Evolutionary conservation across 257 asterid genomes (phyloP).

Genomic region (Petunia axillaris): DNA sequence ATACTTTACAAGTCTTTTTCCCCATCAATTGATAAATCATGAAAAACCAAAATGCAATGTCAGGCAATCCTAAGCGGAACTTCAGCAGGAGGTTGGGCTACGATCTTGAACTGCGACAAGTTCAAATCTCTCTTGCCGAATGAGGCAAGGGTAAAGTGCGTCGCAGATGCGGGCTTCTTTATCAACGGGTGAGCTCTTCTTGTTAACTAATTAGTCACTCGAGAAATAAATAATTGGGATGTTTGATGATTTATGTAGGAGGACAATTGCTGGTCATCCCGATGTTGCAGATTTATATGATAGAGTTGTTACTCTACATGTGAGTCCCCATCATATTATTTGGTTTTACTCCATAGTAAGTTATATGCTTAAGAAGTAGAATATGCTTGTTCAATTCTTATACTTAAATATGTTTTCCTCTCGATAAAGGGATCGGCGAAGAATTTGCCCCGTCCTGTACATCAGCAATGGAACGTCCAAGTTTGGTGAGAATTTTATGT

Average conservation of each 20-base stretch:
- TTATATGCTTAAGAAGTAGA: neutral
- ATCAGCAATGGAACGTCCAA: constrained; percentile 52
- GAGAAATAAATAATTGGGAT: neutral
- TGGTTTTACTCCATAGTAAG: neutral
- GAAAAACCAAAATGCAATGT: neutral
- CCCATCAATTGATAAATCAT: too few species aligned
- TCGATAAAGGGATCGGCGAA: constrained; percentile 70
- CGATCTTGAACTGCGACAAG: constrained; percentile 75
- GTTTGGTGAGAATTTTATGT: constrained; percentile 54
- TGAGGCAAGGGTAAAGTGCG: constrained; percentile 66
- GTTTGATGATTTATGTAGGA: constrained; percentile 44
- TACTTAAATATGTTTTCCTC: neutral
- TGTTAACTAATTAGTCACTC: neutral
- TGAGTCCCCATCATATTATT: constrained; percentile 30
- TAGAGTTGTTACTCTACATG: constrained; percentile 71
- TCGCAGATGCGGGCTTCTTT: constrained; percentile 85
- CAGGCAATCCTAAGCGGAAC: constrained; percentile 83
- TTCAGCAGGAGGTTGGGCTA: constrained; percentile 84
- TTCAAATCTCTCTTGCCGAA: constrained; percentile 63
- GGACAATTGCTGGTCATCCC: constrained; percentile 60
- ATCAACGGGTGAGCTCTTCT: constrained; percentile 61
- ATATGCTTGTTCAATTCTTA: neutral
- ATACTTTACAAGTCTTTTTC: neutral
- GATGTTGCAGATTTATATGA: constrained; percentile 55
- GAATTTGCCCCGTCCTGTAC: constrained; percentile 62